Percentiles rank a stretch among this genome's conserved stretches.
Evolutionary conservation across 345 rosid genomes (phyloP).

Genomic region (Eucalyptus cloeziana): DNA sequence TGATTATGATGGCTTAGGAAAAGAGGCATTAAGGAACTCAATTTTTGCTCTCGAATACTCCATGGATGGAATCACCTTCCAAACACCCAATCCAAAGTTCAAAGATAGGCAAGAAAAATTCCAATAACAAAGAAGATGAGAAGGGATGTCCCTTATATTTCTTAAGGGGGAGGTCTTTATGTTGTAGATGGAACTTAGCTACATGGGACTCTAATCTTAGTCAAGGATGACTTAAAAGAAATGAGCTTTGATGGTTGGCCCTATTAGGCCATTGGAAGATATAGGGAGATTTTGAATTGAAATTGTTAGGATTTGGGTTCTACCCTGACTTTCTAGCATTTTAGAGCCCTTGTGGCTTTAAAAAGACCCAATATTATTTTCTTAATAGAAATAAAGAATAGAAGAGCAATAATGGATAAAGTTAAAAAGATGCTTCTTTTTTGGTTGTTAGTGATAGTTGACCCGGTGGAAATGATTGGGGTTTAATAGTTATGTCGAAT

Average conservation of each 20-base stretch:
- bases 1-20: neutral
- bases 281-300: neutral
- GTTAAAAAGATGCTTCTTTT: too few relatives aligned
- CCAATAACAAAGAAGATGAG: neutral
- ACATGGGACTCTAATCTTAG: neutral
- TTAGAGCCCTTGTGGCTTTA: neutral
- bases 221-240: neutral
- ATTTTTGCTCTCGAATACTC: too few relatives aligned
- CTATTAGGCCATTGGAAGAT: neutral
- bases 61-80: neutral
- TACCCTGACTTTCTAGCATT: too few relatives aligned
- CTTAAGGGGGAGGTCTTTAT: neutral
- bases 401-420: too few relatives aligned
- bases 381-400: too few relatives aligned
- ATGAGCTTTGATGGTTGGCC: neutral
- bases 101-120: too few relatives aligned
- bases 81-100: neutral
- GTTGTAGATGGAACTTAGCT: neutral
- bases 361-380: too few relatives aligned
- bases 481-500: neutral
- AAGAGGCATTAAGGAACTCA: neutral
- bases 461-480: accelerated
- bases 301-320: neutral
- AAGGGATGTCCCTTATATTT: neutral
- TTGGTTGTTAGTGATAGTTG: neutral